Evolutionary conservation across 192 early-diverging fungal species (phyloP).

Genomic region (Entrophospora sp.): DNA sequence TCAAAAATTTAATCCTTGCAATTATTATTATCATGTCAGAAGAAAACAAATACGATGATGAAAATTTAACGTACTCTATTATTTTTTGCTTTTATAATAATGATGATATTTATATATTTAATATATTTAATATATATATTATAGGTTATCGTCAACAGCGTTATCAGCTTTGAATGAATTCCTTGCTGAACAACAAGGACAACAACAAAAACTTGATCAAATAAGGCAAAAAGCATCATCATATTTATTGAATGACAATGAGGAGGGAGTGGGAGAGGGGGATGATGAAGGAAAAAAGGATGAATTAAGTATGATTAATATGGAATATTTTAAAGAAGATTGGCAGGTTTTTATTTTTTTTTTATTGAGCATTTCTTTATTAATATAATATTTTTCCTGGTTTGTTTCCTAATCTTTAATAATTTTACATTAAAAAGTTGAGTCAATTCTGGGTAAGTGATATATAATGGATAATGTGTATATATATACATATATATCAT

Average conservation of each 20-base stretch:
- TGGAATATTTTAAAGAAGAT: slow-evolving; percentile 68
- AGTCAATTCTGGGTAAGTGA: slow-evolving; percentile 44
- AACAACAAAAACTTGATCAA: slow-evolving; percentile 52
- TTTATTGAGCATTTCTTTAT: not conserved
- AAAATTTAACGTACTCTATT: no score
- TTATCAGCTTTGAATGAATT: slow-evolving; percentile 19
- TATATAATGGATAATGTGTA: not conserved
- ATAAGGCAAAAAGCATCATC: slow-evolving; percentile 44
- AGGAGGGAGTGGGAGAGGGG: slow-evolving; percentile 1
- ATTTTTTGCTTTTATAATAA: not conserved
- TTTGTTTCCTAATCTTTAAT: not conserved
- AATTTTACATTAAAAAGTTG: slow-evolving; percentile 16
- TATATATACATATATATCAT: not conserved
- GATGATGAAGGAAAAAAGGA: slow-evolving; percentile 15
- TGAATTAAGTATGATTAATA: slow-evolving; percentile 32
- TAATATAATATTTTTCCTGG: not conserved
- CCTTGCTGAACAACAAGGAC: slow-evolving; percentile 48
- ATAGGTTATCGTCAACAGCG: slow-evolving; percentile 14
- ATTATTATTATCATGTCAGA: no score
- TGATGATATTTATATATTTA: not conserved
- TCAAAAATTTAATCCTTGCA: no score
- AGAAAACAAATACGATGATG: no score
- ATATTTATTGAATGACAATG: not conserved
- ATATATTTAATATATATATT: not conserved
- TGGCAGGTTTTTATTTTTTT: slow-evolving; percentile 63